phyloP scores from a whole-genome alignment of 495 filamentous ascomycete genomes.

The Acidiella bohemica region DNA sequence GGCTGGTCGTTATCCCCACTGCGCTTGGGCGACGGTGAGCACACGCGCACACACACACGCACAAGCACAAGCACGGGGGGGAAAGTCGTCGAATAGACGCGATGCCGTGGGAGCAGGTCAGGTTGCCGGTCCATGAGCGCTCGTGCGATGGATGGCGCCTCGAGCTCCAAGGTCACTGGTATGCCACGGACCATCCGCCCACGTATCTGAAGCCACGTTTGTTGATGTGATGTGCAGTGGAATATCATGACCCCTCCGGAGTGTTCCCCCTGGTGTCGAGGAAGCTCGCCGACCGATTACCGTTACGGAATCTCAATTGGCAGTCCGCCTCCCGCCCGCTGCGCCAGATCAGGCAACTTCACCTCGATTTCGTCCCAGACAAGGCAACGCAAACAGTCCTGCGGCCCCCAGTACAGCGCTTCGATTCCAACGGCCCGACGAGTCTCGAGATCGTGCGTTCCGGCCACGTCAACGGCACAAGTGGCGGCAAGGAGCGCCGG shows the following conservation, averaged over 20 bases:
- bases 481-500: constrained; percentile 47
- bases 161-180: constrained; percentile 64
- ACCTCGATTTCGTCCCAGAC: constrained; percentile 65
- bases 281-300: constrained; percentile 62
- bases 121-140: neutral
- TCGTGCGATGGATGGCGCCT: constrained; percentile 35
- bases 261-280: constrained; percentile 70
- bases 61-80: too few species aligned
- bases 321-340: constrained; percentile 82
- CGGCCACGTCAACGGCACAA: constrained; percentile 14
- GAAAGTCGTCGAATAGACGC: too few species aligned
- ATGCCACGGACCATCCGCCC: constrained; percentile 16
- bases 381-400: constrained; percentile 8
- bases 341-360: constrained; percentile 81
- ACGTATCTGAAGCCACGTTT: too few species aligned
- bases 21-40: too few species aligned
- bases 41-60: too few species aligned
- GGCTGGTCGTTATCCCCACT: too few species aligned
- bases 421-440: constrained; percentile 10
- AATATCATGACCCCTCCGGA: constrained; percentile 79
- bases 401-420: constrained; percentile 3
- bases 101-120: constrained; percentile 10
- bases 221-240: constrained; percentile 25
- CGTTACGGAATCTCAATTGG: constrained; percentile 91
- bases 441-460: constrained; percentile 19